Evolutionary conservation across 2,329 filamentous ascomycete genomes (phyloP).

Genomic region (Cytospora leucostoma): DNA sequence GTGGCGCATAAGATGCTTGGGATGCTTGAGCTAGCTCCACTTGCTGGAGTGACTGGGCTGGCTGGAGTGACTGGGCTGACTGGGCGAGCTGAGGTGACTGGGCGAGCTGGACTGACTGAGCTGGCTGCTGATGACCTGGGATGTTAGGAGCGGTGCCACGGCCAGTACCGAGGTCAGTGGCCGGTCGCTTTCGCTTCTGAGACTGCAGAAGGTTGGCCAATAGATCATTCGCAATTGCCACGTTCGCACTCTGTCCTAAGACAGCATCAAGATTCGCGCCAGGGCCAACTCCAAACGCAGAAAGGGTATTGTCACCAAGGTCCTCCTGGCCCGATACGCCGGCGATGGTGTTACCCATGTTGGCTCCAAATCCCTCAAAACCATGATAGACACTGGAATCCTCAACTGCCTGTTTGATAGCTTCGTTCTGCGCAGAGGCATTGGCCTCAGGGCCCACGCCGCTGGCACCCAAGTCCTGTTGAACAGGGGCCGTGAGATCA

Average conservation of each 20-base stretch:
- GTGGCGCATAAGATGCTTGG: no score
- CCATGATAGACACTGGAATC: background rate
- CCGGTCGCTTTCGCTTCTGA: background rate
- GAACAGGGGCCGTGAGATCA: background rate
- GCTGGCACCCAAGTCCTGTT: background rate
- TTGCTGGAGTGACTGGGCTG: no score
- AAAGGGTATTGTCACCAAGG: background rate
- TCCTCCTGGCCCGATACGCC: no score
- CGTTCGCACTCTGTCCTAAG: background rate
- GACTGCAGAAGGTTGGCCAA: conserved; percentile 1
- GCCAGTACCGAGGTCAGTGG: background rate
- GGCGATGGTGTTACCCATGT: background rate
- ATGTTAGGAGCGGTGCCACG: background rate
- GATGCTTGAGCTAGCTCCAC: no score
- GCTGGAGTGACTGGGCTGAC: no score
- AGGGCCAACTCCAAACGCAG: background rate
- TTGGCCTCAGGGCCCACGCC: background rate
- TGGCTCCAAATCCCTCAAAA: background rate
- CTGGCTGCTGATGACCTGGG: background rate
- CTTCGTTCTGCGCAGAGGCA: background rate
- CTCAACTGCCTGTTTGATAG: background rate
- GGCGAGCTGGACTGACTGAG: no score
- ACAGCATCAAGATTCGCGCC: background rate
- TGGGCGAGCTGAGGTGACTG: no score
- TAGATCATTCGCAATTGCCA: background rate